Percentiles rank a stretch among this genome's conserved stretches.
Evolutionary conservation across 306 rosid genomes (phyloP).

Genomic region (Vicia faba): DNA sequence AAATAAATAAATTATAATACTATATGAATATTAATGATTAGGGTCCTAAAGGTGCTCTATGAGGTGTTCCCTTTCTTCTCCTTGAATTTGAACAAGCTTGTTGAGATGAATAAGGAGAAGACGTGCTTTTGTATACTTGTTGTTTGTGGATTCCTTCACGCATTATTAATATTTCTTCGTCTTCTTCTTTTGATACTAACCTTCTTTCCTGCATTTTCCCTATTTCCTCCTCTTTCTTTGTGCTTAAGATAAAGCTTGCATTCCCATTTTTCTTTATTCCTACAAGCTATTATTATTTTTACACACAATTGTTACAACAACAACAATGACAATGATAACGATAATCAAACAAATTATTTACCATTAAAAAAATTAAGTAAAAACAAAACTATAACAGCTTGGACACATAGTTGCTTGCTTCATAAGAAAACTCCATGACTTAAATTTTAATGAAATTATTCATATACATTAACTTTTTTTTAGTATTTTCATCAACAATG

Average conservation of each 20-base stretch:
- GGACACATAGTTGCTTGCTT: neutral
- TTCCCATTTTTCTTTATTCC: slow-evolving; percentile 56
- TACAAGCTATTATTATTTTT: slow-evolving; percentile 40
- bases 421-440: neutral
- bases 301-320: neutral
- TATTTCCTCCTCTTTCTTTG: slow-evolving; percentile 44
- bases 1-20: neutral
- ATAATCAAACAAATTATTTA: neutral
- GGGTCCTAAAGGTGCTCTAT: slow-evolving; percentile 69
- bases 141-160: slow-evolving; percentile 52
- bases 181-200: slow-evolving; percentile 46
- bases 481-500: neutral
- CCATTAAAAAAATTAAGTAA: neutral
- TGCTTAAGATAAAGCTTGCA: slow-evolving; percentile 47
- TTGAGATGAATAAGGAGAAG: slow-evolving; percentile 29
- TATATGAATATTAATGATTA: slow-evolving; percentile 2
- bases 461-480: neutral
- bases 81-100: slow-evolving; percentile 55
- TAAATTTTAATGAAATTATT: too few relatives aligned
- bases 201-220: slow-evolving; percentile 52
- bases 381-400: slow-evolving; percentile 4
- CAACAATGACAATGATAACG: neutral
- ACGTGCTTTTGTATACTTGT: slow-evolving; percentile 47
- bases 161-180: slow-evolving; percentile 39
- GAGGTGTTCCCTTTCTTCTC: slow-evolving; percentile 76